Conservation (phyloP, 1,139 yeast genomes). For the Nakaseomyces glabratus region DNA sequence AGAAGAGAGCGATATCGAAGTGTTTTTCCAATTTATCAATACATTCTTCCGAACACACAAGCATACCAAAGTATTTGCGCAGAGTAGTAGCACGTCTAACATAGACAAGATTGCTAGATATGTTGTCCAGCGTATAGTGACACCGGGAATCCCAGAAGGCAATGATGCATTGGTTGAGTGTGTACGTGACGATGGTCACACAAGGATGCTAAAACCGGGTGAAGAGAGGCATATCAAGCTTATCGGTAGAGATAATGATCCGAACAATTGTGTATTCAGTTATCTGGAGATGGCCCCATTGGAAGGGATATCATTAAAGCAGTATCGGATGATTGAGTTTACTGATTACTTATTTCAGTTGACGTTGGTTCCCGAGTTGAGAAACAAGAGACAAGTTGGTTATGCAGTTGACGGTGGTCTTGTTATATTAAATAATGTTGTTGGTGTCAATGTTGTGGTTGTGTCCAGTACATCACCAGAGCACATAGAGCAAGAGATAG, state of each 20-base stretch:
- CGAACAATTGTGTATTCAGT: slow-evolving; percentile 41
- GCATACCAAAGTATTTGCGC: slow-evolving; percentile 38
- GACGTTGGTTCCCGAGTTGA: slow-evolving; percentile 38
- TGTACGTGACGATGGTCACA: slow-evolving; percentile 30
- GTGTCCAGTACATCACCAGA: slow-evolving; percentile 39
- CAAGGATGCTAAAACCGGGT: slow-evolving; percentile 31
- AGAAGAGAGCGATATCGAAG: slow-evolving; percentile 47
- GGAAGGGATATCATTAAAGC: slow-evolving; percentile 20
- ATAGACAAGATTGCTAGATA: slow-evolving; percentile 24
- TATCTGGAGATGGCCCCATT: slow-evolving; percentile 50
- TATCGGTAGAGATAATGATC: slow-evolving; percentile 36
- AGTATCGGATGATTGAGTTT: slow-evolving; percentile 19
- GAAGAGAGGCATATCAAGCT: slow-evolving; percentile 31
- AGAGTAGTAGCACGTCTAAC: slow-evolving; percentile 37
- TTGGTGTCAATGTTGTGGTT: slow-evolving; percentile 49
- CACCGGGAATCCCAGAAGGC: neutral
- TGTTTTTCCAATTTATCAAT: slow-evolving; percentile 26
- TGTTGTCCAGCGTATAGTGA: slow-evolving; percentile 12
- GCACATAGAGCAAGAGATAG: slow-evolving; percentile 37
- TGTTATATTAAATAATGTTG: slow-evolving; percentile 40
- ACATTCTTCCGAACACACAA: slow-evolving; percentile 26
- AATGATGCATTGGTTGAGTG: neutral
- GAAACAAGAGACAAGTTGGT: slow-evolving; percentile 49
- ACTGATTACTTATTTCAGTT: slow-evolving; percentile 38
- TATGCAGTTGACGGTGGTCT: slow-evolving; percentile 48